Percentiles rank a stretch among this genome's conserved stretches.
Conservation (phyloP, 2,329 filamentous ascomycete genomes). For the Gyromitra esculenta region DNA sequence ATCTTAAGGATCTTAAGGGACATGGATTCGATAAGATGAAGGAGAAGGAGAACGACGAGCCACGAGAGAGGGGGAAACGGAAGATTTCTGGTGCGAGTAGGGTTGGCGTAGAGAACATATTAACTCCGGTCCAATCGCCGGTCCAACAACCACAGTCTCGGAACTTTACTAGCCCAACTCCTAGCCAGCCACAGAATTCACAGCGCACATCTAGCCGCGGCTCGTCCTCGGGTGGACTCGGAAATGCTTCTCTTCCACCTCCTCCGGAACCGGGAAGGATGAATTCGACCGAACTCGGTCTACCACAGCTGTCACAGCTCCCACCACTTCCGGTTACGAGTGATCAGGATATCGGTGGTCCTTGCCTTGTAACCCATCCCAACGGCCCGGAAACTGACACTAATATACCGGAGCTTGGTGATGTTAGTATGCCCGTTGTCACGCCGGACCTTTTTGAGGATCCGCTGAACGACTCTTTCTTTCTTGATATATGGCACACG, state of each 20-base stretch:
- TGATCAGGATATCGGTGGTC: slow-evolving; percentile 84
- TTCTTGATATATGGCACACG: slow-evolving; percentile 85
- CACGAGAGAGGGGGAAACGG: slow-evolving; percentile 20
- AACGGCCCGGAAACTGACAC: slow-evolving; percentile 55
- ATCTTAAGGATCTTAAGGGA: slow-evolving; percentile 80
- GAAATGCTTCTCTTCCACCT: slow-evolving; percentile 69
- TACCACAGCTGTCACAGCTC: slow-evolving; percentile 75
- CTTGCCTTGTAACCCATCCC: slow-evolving; percentile 66
- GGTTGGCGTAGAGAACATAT: not conserved
- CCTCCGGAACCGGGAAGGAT: slow-evolving; percentile 68
- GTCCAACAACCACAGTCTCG: not conserved
- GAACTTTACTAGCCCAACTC: slow-evolving; percentile 27
- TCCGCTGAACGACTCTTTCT: slow-evolving; percentile 82
- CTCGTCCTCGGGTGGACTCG: slow-evolving; percentile 56
- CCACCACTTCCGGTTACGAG: slow-evolving; percentile 75
- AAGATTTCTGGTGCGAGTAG: slow-evolving; percentile 32
- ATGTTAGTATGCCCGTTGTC: slow-evolving; percentile 77
- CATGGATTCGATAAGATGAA: slow-evolving; percentile 78
- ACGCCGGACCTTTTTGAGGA: slow-evolving; percentile 95
- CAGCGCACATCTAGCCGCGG: slow-evolving; percentile 50
- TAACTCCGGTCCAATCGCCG: slow-evolving; percentile 6
- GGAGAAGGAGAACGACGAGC: slow-evolving; percentile 32
- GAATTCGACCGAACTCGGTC: slow-evolving; percentile 73
- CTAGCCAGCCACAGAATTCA: slow-evolving; percentile 29
- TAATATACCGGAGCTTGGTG: slow-evolving; percentile 69